Base-by-base conservation (phyloP, 169 alveolate genomes). In the Babesia caballi region DNA sequence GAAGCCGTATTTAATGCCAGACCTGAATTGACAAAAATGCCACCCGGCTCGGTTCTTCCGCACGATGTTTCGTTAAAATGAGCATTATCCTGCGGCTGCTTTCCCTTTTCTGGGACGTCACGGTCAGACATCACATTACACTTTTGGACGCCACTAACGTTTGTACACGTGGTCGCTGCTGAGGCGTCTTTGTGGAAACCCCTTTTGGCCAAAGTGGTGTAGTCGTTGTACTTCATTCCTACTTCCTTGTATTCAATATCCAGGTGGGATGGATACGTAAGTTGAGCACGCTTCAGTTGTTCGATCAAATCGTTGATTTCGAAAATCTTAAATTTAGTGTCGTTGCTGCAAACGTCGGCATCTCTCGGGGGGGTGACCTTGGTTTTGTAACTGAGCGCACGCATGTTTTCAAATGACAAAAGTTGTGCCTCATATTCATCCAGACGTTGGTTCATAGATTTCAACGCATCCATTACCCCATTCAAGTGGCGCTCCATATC, bases 401-500 rank as follows among this genome's bases (percentile, higher is more conserved):
- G 59, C 0, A 32, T 25, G 21, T 27, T 44, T 36, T 71, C 82
- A 0, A 60, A 11, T 7, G 12, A 15, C 15, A 11, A 14, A 14
- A 71, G 8, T 15, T 14, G 15, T 9, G 11, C 23, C 32, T 71
- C 82, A 23, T 41, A 71, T 4, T 44, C 41, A 58, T 71, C 73
- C 44, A 71, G 33, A 17, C 27, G 28, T 1, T 71, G 27, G 17
- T 59, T 56, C 0, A 71, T 4, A 11, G 14, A 4, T 38, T 23
- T 33, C 5, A 71, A 12, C 5, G 41, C 25, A 14, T 51, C 68
- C 21, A 33, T 35, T 2, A 53, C 28, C 2, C 56, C 49, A 36
- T 67, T 51, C 7, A 67, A 19, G n/a, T 56, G 42, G 33, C 28
- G 21, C 49, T 67, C 78, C 56, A 67, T 50, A 7, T 67, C 78